Evolutionary conservation across 2,329 filamentous ascomycete species (phyloP), one percentile per base, ranked within the genome.

Genomic region (Fusarium sp.): DNA sequence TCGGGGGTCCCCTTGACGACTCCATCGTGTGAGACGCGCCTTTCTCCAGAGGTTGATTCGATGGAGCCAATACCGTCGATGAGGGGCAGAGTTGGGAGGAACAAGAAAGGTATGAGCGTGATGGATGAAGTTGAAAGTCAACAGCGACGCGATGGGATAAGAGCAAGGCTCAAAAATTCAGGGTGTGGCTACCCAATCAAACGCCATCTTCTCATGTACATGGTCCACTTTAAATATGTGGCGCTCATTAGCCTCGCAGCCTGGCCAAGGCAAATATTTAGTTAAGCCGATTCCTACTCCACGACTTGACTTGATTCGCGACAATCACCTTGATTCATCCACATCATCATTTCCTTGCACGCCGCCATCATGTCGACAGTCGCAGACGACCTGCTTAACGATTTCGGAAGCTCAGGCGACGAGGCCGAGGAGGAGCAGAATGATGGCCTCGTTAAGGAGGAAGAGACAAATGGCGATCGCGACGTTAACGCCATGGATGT

Each of bases 351-450:
- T 49, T 51, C 45, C 36, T 44, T 43, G 48, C 63, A 62, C 48
- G 44, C 60, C 68, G 58, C 59, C 75, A 80, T 66, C 53, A 97
- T 98, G 94, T 94, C 95, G 78, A 97, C 94, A 44, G 87, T 97
- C 68, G 95, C 93, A 67, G 95, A 98, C 76, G 95, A 98, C 79
- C 88, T 99, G 13, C 86, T 98, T 73, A 93, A 96, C 76, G 93
- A 97, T 58, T 81, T 82, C 59, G 80, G 77, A 10, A 80, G 77
- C 76, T 93, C 90, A 7, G 94, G 90, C 52, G 93, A 93, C 53
- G 93, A 96, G 74, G 88, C 87, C 38, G 91, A 91, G 66, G 88
- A 89, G 36, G 84, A 88, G 33, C 84, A 86, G 46, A 84, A 87
- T 59, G 83, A 86, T 69, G 82, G 81, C 54, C 78, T 81, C 54